Conservation (phyloP, 768 basidiomycete genomes). For the Suillus paluster region DNA sequence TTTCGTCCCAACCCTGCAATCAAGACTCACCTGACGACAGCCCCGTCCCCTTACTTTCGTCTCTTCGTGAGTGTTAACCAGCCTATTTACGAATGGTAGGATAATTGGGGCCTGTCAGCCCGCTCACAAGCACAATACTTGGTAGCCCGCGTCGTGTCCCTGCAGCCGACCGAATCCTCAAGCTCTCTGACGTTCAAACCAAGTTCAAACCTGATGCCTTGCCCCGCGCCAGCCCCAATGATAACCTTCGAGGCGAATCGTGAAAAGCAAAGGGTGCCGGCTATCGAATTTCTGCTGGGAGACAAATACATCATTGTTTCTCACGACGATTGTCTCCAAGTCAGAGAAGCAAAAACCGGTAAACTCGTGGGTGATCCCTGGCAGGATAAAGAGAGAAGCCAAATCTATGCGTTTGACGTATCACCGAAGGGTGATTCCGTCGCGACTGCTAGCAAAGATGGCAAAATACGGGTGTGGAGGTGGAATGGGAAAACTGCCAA, state of each 20-base stretch:
- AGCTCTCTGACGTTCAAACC: background rate
- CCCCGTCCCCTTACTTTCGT: background rate
- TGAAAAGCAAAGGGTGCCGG: background rate
- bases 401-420: background rate
- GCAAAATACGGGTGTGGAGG: background rate
- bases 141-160: too few relatives aligned
- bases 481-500: background rate
- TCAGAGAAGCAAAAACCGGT: background rate
- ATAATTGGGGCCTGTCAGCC: too few relatives aligned
- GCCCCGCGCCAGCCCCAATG: too few relatives aligned
- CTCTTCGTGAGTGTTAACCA: background rate
- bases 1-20: background rate
- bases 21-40: background rate
- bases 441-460: background rate
- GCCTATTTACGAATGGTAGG: too few relatives aligned
- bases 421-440: background rate
- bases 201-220: too few relatives aligned
- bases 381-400: background rate
- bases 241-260: background rate
- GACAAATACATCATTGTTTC: background rate
- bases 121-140: too few relatives aligned
- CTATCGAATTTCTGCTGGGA: background rate
- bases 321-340: background rate
- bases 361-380: background rate
- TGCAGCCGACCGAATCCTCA: background rate